Percentiles rank a stretch among this genome's conserved stretches.
These are phyloP conservation scores for Scleromitrula shiraiana DNA, from an alignment of 2,329 filamentous ascomycete species.

Conservation along the genomic window DNA sequence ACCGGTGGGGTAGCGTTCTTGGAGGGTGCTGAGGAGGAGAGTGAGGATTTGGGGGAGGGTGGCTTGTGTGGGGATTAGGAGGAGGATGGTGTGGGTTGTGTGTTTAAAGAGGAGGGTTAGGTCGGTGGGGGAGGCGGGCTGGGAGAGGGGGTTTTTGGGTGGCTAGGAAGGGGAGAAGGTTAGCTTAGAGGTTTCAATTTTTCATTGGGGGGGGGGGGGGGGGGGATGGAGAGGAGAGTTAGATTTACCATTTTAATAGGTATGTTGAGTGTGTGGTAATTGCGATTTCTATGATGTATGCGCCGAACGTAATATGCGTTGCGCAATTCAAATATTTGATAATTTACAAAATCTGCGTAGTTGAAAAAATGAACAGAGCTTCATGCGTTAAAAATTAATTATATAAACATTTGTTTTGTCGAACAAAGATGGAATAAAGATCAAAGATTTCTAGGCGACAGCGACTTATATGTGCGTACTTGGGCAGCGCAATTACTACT, in stretches of 20 bases:
- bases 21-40: constrained; percentile 34
- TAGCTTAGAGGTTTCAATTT: neutral
- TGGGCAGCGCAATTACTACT: neutral
- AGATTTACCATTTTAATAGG: neutral
- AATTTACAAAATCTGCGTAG: too few species aligned
- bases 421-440: neutral
- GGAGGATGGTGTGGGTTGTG: constrained; percentile 36
- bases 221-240: neutral
- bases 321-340: too few species aligned
- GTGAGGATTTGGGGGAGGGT: too few species aligned
- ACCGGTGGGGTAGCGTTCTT: constrained; percentile 47
- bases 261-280: too few species aligned
- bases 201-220: neutral
- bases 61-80: neutral
- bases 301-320: too few species aligned
- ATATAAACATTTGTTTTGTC: too few species aligned
- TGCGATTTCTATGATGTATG: too few species aligned
- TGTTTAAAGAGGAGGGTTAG: constrained; percentile 66
- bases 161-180: neutral
- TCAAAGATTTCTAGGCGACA: neutral
- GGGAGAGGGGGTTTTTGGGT: neutral
- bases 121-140: constrained; percentile 29
- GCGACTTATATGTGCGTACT: neutral
- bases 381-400: neutral
- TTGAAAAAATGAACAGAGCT: neutral